These are phyloP conservation scores for Halophytophthora polymorphica DNA, from an alignment of 352 stramenopile genomes.

Conservation along the genomic window DNA sequence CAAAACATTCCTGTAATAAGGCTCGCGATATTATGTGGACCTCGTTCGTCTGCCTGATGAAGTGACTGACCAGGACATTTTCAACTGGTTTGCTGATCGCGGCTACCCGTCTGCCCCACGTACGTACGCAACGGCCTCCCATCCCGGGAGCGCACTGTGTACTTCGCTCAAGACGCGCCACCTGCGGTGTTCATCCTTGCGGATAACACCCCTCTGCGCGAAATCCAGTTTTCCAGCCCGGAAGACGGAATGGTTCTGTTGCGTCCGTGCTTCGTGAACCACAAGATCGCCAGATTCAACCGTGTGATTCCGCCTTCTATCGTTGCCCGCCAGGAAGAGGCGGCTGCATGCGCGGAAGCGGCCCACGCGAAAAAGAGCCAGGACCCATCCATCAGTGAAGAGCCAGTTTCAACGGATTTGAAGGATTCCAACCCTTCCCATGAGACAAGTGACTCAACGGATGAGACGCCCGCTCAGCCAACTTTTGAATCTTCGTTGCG, in stretches of 20 bases:
- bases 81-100: slow-evolving; percentile 1
- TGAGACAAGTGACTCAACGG: too few relatives aligned
- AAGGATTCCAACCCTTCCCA: too few relatives aligned
- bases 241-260: neutral
- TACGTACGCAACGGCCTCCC: neutral
- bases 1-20: slow-evolving; percentile 1
- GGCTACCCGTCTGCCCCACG: neutral
- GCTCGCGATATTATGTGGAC: neutral
- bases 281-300: neutral
- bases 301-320: neutral
- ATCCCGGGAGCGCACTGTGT: neutral
- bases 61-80: neutral
- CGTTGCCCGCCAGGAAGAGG: too few relatives aligned
- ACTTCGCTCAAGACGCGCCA: slow-evolving; percentile 1
- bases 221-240: neutral
- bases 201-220: neutral
- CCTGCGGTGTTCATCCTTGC: neutral
- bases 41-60: neutral
- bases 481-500: too few relatives aligned
- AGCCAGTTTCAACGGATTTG: too few relatives aligned
- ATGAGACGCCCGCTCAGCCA: too few relatives aligned
- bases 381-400: too few relatives aligned
- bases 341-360: too few relatives aligned
- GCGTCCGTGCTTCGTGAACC: slow-evolving; percentile 1
- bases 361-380: too few relatives aligned